These are phyloP conservation scores for Yamagishiella unicocca DNA, from an alignment of 139 green algal genomes.

Conservation along the genomic window DNA sequence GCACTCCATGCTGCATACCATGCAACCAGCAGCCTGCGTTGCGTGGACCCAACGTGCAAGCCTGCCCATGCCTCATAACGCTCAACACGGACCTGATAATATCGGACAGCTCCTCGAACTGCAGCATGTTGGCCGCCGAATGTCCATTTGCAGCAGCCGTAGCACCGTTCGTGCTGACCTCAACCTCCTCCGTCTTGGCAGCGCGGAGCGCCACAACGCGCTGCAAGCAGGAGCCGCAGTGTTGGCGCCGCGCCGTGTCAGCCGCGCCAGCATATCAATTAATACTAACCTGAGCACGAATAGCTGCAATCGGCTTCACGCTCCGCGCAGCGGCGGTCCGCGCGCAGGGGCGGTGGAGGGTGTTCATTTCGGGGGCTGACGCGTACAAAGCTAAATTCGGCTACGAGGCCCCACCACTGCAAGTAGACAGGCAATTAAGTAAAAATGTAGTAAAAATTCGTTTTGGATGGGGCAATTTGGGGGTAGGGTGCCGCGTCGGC, in stretches of 20 bases:
- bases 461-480: too few relatives aligned
- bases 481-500: too few relatives aligned
- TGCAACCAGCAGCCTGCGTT: too few relatives aligned
- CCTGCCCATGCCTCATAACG: constrained; percentile 26
- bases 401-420: too few relatives aligned
- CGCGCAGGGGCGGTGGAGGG: background rate
- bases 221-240: constrained; percentile 25
- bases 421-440: too few relatives aligned
- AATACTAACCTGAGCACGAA: constrained; percentile 22
- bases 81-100: constrained; percentile 76
- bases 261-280: background rate
- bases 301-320: background rate
- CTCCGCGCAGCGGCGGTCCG: constrained; percentile 9
- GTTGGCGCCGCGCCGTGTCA: background rate
- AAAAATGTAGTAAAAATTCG: too few relatives aligned
- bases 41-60: too few relatives aligned
- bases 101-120: constrained; percentile 90
- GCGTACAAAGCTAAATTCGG: too few relatives aligned
- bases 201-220: constrained; percentile 23
- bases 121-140: constrained; percentile 65
- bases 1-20: too few relatives aligned
- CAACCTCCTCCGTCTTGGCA: constrained; percentile 50
- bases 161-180: constrained; percentile 34
- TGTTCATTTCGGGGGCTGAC: too few relatives aligned
- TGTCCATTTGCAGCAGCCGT: background rate